A percentile compares a stretch with the other conserved stretches of the same genome.
These are phyloP conservation scores for Fraxinus ornus DNA, from an alignment of 305 asterid genomes.

Conservation along the genomic window DNA sequence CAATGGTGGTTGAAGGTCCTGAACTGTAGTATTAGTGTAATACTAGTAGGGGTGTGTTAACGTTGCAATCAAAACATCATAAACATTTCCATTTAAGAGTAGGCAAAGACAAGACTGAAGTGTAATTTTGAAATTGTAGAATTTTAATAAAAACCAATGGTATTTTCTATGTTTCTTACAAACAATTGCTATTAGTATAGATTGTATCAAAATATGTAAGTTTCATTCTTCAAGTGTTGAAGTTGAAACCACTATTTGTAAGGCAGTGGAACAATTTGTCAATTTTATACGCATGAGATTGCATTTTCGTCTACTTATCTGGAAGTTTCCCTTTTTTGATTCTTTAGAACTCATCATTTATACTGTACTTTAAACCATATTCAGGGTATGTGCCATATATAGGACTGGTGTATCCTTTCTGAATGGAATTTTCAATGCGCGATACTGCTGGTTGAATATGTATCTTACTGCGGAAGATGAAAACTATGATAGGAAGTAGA, in stretches of 20 bases:
- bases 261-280: background rate
- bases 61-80: slow-evolving; percentile 7
- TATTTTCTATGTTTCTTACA: background rate
- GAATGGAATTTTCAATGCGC: background rate
- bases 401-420: background rate
- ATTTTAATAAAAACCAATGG: background rate
- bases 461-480: slow-evolving; percentile 6
- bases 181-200: background rate
- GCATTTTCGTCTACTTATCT: background rate
- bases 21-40: background rate
- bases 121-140: background rate
- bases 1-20: slow-evolving; percentile 5
- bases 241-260: background rate
- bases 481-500: background rate
- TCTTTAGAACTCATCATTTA: slow-evolving; percentile 9
- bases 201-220: background rate
- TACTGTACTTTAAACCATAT: slow-evolving; percentile 5
- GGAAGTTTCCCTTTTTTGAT: background rate
- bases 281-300: background rate
- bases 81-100: slow-evolving; percentile 7
- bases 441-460: background rate
- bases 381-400: slow-evolving; percentile 4
- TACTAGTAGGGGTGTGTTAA: background rate
- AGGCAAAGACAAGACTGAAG: background rate
- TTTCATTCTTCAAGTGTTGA: background rate